A percentile compares a stretch with the other conserved stretches of the same genome.
Conservation (phyloP, 192 early-diverging fungal genomes). For the Backusella tarrabulga region DNA sequence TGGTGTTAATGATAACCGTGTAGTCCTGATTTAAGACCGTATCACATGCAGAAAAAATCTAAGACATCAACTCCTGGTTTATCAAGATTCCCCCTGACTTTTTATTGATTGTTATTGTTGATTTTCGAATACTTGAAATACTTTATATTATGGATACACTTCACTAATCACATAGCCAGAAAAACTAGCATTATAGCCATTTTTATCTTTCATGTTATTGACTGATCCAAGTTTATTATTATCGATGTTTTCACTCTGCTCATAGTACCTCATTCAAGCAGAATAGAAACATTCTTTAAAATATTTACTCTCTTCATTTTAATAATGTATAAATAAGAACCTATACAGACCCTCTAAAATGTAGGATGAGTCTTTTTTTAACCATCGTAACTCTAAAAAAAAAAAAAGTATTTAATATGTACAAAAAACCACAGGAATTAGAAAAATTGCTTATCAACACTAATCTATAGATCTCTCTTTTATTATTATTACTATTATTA, state of each 20-base stretch:
- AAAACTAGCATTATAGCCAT: too few species aligned
- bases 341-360: too few species aligned
- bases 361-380: too few species aligned
- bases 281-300: neutral
- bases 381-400: too few species aligned
- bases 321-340: neutral
- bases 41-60: neutral
- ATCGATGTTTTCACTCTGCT: neutral
- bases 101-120: neutral
- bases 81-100: neutral
- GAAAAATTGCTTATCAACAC: too few species aligned
- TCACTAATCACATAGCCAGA: neutral
- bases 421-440: too few species aligned
- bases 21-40: neutral
- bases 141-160: neutral
- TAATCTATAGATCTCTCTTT: too few species aligned
- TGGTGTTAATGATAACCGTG: neutral
- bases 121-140: neutral
- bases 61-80: constrained; percentile 2
- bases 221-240: neutral
- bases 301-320: neutral
- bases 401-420: neutral
- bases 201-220: neutral
- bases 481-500: too few species aligned
- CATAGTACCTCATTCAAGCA: neutral